Evolutionary conservation across 1,284 basidiomycete genomes (phyloP), one percentile per base, ranked within the genome.

Genomic region (Microstroma glucosiphilum): DNA sequence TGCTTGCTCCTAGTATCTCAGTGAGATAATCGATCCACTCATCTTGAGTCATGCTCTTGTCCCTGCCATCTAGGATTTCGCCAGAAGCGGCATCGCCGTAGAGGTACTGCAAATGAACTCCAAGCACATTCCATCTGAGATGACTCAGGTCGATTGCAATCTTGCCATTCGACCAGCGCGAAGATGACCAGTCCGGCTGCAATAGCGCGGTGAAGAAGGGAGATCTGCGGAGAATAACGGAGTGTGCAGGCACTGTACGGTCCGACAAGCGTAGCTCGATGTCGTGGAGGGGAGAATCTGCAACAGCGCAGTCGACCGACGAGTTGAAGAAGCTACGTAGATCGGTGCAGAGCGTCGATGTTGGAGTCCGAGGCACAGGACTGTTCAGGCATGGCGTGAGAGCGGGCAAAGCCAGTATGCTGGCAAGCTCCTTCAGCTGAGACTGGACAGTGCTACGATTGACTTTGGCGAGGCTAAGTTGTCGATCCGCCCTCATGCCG

Each of bases 151-250:
- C 82, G 54, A 97, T 80, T 1, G 80, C 80, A 13, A 96, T 76
- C 15, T 78, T 70, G 1, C 84, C 83, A 9, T 84, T 84, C n/a
- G 82, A 83, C 83, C 86, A 84, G 11, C 89, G 83, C 23, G 83
- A 82, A 21, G 68, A 73, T 2, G 89, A 90, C 92, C 94, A 97
- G 48, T 87, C 90, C 25, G 83, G 82, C 70, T 87, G 86, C 77
- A 94, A 92, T 79, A 98, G 88, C n/a, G 86, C 85, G 6, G 86
- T 82, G 75, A 97, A 96, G 77, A 96, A 90, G 0, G 86, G 85
- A 51, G 89, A 93, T 1, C 94, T 85, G 0, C 91, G 84, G 19
- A 98, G 82, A 17, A 97, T 79, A 11, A 83, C 79, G 0, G 92
- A 91, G 76, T 96, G 88, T 8, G 85, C 86, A 26, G 80, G 81